A percentile compares a stretch with the other conserved stretches of the same genome.
Conservation (phyloP, 2,329 filamentous ascomycete genomes). For the Trichoderma koningiopsis region DNA sequence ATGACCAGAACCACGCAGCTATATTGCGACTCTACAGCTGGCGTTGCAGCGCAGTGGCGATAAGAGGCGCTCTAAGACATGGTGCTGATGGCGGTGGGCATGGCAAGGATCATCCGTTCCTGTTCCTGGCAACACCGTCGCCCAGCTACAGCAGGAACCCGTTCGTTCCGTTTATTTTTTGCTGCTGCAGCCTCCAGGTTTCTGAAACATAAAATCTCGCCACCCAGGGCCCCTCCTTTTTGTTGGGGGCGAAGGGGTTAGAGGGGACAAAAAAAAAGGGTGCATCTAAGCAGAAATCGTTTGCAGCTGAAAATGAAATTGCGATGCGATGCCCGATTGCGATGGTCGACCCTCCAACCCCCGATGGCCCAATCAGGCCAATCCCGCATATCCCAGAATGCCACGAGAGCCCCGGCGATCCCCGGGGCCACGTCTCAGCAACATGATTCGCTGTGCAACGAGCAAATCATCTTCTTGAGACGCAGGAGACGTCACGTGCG, state of each 20-base stretch:
- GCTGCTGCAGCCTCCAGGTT: neutral
- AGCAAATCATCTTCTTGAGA: neutral
- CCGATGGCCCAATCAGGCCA: neutral
- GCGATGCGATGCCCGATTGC: neutral
- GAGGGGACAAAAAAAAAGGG: too few relatives aligned
- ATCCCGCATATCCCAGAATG: neutral
- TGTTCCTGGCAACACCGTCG: constrained; percentile 1
- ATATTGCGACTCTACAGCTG: neutral
- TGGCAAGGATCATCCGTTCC: neutral
- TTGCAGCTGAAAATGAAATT: neutral
- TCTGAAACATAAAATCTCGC: constrained; percentile 13
- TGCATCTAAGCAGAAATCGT: neutral
- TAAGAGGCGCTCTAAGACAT: neutral
- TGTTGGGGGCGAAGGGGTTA: neutral
- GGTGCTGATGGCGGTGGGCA: neutral
- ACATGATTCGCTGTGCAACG: neutral
- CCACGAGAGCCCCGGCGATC: neutral
- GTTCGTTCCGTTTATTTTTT: neutral
- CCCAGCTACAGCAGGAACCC: constrained; percentile 23
- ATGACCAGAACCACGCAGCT: neutral
- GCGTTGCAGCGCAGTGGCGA: constrained; percentile 15
- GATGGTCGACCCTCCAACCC: neutral
- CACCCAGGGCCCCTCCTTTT: constrained; percentile 6
- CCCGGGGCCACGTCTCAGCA: neutral
- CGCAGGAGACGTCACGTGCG: constrained; percentile 32